Base-by-base conservation (phyloP, 2,329 filamentous ascomycete genomes). In the Plenodomus lindquistii region DNA sequence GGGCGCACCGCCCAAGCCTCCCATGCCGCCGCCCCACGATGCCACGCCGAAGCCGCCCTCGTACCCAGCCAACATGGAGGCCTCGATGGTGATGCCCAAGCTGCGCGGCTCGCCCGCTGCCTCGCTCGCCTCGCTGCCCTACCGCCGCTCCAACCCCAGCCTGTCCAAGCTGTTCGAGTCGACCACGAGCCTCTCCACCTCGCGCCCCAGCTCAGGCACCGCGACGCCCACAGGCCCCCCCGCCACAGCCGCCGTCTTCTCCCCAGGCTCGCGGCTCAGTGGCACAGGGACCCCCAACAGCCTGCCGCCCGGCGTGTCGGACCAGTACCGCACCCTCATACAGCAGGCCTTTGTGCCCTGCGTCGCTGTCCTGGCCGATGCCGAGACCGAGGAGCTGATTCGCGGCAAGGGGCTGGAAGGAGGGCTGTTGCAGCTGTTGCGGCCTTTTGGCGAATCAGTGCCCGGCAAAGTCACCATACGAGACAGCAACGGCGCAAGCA, bases 371-470 rank as follows among this genome's bases (percentile, higher is more conserved):
- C 87, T 92, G 60, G 84, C 91, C n/a, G 96, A 93, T 13, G 77
- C 82, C 15, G 93, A 97, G 67, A 94, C 91, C 1, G 88, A 97
- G 66, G 82, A 86, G 48, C 75, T 99, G 49, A 81, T 91, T 45
- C 81, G 79, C 50, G 85, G 88, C 55, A 99, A 99, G 74, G 95
- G 95, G 0, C 89, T 97, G 58, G 78, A 84, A 34, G 81, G 85
- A 37, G 92, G 93, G 0, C 79, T 99, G 40, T 86, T 91, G 78
- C 89, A 96, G 71, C 77, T 99, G 19, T 75, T 99, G 46, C 81
- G 93, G 42, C 93, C 94, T 0, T 99, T 96, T 75, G 94, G 94
- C 22, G 94, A 99, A 73, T 83, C 81, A 15, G 82, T 97, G 0
- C 84, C 87, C 41, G 94, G 94, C 22, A 96, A 94, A 66, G 87